phyloP scores from a whole-genome alignment of 1,284 basidiomycete species.

The Cutaneotrichosporon cyanovorans region DNA sequence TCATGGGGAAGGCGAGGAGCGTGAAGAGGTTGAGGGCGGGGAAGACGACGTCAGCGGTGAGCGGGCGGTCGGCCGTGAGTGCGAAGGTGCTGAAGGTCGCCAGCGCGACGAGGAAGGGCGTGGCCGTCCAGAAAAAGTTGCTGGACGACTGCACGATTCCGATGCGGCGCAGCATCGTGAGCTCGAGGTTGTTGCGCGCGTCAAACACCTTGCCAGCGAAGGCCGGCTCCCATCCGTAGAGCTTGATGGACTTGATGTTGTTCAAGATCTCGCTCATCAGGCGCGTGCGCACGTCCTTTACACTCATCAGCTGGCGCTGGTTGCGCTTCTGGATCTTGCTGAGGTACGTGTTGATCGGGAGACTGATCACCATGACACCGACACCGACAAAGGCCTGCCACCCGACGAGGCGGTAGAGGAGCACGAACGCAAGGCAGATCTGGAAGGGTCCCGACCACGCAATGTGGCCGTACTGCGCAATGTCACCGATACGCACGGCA shows the following conservation, averaged over 20 bases:
- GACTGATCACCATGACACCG: slow-evolving; percentile 73
- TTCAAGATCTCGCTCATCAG: slow-evolving; percentile 59
- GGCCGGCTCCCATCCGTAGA: slow-evolving; percentile 66
- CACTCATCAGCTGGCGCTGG: slow-evolving; percentile 86
- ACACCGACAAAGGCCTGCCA: slow-evolving; percentile 91
- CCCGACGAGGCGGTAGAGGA: slow-evolving; percentile 77
- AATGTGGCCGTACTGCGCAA: slow-evolving; percentile 65
- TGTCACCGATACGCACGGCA: slow-evolving; percentile 74
- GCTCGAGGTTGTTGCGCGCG: slow-evolving; percentile 77
- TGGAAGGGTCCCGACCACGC: slow-evolving; percentile 50
- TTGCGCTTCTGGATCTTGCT: slow-evolving; percentile 68
- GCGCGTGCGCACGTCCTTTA: slow-evolving; percentile 54
- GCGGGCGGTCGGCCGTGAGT: slow-evolving; percentile 57
- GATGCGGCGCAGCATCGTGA: slow-evolving; percentile 72
- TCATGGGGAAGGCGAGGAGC: slow-evolving; percentile 79
- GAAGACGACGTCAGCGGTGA: slow-evolving; percentile 89
- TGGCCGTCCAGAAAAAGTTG: slow-evolving; percentile 39
- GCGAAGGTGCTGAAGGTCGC: slow-evolving; percentile 76
- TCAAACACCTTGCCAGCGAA: slow-evolving; percentile 62
- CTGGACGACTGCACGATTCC: slow-evolving; percentile 54
- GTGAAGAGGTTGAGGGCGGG: slow-evolving; percentile 89
- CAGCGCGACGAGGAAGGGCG: slow-evolving; percentile 66
- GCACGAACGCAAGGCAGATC: slow-evolving; percentile 82
- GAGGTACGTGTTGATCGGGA: slow-evolving; percentile 70
- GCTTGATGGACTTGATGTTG: slow-evolving; percentile 72